Percentiles rank a stretch among this genome's conserved stretches.
Conservation (phyloP, 441 rosid genomes). For the Eruca vesicaria region DNA sequence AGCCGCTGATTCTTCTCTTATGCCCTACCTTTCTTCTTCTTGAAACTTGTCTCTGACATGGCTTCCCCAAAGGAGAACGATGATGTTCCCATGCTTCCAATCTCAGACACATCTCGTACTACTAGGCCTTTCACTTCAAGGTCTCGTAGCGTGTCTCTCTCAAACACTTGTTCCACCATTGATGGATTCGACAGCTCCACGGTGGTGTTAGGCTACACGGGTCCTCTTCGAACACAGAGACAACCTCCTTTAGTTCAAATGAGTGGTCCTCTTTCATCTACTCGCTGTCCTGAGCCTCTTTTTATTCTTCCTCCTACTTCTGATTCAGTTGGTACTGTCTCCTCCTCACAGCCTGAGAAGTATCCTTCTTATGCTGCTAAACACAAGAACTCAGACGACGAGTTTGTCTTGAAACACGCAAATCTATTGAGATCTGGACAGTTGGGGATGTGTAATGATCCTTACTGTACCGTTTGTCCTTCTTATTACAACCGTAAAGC, state of each 20-base stretch:
- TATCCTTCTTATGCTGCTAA: not conserved
- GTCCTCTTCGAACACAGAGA: slow-evolving; percentile 65
- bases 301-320: slow-evolving; percentile 1
- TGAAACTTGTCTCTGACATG: slow-evolving; percentile 10
- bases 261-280: slow-evolving; percentile 42
- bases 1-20: not conserved
- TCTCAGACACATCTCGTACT: slow-evolving; percentile 1
- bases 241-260: slow-evolving; percentile 20
- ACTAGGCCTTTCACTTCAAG: slow-evolving; percentile 37
- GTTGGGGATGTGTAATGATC: slow-evolving; percentile 85
- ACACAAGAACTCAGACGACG: not conserved
- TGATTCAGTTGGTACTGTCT: slow-evolving; percentile 28
- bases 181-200: slow-evolving; percentile 37
- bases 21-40: not conserved
- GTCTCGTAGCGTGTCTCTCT: slow-evolving; percentile 60
- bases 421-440: slow-evolving; percentile 66
- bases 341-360: not conserved
- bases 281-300: slow-evolving; percentile 37
- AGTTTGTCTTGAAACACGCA: not conserved
- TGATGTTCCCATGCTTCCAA: slow-evolving; percentile 54
- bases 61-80: slow-evolving; percentile 46
- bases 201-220: slow-evolving; percentile 61
- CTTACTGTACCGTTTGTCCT: slow-evolving; percentile 92
- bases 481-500: slow-evolving; percentile 52
- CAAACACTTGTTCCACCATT: slow-evolving; percentile 45